phyloP scores from a whole-genome alignment of 2,329 filamentous ascomycete species.

The Diplodia sapinea region DNA sequence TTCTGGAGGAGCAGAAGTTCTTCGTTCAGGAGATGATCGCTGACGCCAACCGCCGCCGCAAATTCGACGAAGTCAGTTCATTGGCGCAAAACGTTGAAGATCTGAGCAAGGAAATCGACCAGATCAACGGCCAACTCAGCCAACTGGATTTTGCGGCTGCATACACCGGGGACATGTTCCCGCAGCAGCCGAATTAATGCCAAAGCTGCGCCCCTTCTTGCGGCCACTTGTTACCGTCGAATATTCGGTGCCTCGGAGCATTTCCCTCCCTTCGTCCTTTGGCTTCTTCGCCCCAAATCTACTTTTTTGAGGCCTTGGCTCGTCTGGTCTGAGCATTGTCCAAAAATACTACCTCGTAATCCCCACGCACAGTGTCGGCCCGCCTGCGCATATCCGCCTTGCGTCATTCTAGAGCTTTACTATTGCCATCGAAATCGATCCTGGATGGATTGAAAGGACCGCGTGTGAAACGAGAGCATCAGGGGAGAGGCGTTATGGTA shows the following conservation, averaged over 20 bases:
- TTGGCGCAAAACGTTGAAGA: slow-evolving; percentile 82
- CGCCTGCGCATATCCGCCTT: neutral
- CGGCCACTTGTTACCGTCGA: neutral
- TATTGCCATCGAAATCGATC: neutral
- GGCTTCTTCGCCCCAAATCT: neutral
- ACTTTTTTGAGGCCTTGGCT: neutral
- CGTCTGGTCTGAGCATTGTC: neutral
- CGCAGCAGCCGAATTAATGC: neutral
- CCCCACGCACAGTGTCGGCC: neutral
- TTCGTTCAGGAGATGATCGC: slow-evolving; percentile 86
- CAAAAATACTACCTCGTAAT: slow-evolving; percentile 2
- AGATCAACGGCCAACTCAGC: slow-evolving; percentile 67
- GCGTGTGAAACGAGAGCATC: neutral
- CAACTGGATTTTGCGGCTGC: slow-evolving; percentile 68
- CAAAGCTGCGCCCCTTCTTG: neutral
- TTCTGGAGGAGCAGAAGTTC: slow-evolving; percentile 90
- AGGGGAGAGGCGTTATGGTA: neutral
- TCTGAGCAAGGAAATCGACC: slow-evolving; percentile 76
- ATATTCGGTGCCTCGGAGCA: neutral
- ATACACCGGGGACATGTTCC: slow-evolving; percentile 46
- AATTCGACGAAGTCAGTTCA: slow-evolving; percentile 86
- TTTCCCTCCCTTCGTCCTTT: neutral
- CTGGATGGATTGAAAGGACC: neutral
- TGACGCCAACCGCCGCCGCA: slow-evolving; percentile 73
- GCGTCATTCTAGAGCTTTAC: neutral